Evolutionary conservation across 2,329 filamentous ascomycete genomes (phyloP).

Genomic region (Exophiala aquamarina): DNA sequence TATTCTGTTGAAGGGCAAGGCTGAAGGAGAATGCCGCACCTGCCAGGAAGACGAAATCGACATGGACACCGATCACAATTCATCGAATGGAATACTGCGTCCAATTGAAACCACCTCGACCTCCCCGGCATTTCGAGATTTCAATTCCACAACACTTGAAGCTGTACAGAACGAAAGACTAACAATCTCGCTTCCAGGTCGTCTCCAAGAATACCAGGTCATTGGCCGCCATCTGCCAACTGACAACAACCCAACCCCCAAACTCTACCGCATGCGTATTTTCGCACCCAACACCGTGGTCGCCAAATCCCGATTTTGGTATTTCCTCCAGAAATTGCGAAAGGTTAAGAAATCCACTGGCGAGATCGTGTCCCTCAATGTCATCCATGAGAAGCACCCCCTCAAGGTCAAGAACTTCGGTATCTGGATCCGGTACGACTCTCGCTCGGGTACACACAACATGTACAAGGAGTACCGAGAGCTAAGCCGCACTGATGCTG

Average conservation of each 20-base stretch:
- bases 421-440: slow-evolving; percentile 99
- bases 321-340: slow-evolving; percentile 97
- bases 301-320: slow-evolving; percentile 99
- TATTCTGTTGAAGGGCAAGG: no score
- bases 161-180: slow-evolving; percentile 5
- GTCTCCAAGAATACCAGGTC: slow-evolving; percentile 99
- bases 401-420: slow-evolving; percentile 99
- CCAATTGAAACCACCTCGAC: no score
- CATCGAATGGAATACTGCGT: no score
- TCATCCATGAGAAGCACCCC: slow-evolving; percentile 98
- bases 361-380: slow-evolving; percentile 97
- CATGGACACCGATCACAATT: no score
- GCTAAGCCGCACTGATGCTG: slow-evolving; percentile 92
- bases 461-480: slow-evolving; percentile 99
- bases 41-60: no score
- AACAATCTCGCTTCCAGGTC: slow-evolving; percentile 61
- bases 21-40: no score
- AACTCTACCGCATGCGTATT: slow-evolving; percentile 99
- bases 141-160: neutral
- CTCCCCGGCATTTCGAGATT: neutral
- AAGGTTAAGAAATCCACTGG: slow-evolving; percentile 99
- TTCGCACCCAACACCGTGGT: slow-evolving; percentile 97
- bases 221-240: slow-evolving; percentile 98
- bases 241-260: slow-evolving; percentile 93
- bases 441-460: slow-evolving; percentile 99